Evolutionary conservation across 192 early-diverging fungal genomes (phyloP).

Genomic region (Thamnidium elegans): DNA sequence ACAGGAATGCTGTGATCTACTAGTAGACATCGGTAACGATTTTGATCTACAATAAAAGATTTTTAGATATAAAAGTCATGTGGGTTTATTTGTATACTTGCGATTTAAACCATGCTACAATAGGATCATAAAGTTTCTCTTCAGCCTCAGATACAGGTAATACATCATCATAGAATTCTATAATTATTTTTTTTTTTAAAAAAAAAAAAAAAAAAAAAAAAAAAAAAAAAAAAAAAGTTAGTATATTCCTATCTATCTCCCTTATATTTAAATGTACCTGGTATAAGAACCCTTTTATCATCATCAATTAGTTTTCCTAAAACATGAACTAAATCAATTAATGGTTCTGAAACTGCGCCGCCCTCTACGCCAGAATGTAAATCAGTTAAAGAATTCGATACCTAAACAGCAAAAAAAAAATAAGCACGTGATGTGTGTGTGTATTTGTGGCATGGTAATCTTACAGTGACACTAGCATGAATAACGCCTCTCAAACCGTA

Average conservation of each 20-base stretch:
- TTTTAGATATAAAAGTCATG: background rate
- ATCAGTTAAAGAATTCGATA: conserved; percentile 44
- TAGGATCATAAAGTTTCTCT: conserved; percentile 48
- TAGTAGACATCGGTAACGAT: background rate
- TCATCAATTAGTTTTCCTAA: conserved; percentile 52
- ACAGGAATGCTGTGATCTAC: conserved; percentile 4
- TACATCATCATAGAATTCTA: conserved; percentile 60
- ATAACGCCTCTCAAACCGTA: conserved; percentile 76
- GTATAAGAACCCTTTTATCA: conserved; percentile 53
- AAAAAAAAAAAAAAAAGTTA: too few relatives aligned
- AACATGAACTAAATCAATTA: conserved; percentile 61
- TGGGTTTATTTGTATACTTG: background rate
- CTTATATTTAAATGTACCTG: conserved; percentile 36
- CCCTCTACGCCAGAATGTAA: conserved; percentile 72
- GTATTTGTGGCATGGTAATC: background rate
- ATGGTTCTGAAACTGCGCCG: conserved; percentile 67
- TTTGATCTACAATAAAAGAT: background rate
- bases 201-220: too few relatives aligned
- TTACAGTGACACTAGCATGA: conserved; percentile 54
- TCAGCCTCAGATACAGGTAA: conserved; percentile 46
- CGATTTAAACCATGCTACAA: conserved; percentile 37
- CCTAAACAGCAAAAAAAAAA: background rate
- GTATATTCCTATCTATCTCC: background rate
- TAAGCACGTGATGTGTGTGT: background rate
- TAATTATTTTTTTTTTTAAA: too few relatives aligned